A percentile compares a stretch with the other conserved stretches of the same genome.
Evolutionary conservation across 495 filamentous ascomycete species (phyloP).

Genomic region (Podospora bellae-mahoneyi): DNA sequence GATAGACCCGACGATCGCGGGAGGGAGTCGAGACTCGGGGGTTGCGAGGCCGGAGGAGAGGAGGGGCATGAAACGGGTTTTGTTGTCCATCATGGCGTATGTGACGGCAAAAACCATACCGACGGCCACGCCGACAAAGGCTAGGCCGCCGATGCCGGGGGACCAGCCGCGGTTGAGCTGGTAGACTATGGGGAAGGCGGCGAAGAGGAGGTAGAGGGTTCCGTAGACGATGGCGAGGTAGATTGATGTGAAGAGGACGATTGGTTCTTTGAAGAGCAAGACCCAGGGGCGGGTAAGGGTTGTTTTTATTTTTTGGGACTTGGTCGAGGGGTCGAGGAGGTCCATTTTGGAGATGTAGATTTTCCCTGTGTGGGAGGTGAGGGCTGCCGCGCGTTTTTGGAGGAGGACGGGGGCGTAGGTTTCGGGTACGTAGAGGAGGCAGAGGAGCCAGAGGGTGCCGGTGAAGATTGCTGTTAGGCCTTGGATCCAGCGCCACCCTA

Average conservation of each 20-base stretch:
- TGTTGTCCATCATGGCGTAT: slow-evolving; percentile 66
- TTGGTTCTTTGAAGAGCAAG: slow-evolving; percentile 76
- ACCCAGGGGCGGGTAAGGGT: slow-evolving; percentile 66
- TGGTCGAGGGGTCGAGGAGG: slow-evolving; percentile 54
- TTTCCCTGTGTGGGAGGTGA: slow-evolving; percentile 68
- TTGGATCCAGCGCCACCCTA: slow-evolving; percentile 67
- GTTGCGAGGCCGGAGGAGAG: slow-evolving; percentile 44
- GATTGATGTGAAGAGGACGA: slow-evolving; percentile 72
- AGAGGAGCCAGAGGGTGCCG: slow-evolving; percentile 56
- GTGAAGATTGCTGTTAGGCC: slow-evolving; percentile 68
- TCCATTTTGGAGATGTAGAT: slow-evolving; percentile 52
- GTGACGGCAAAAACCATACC: slow-evolving; percentile 68
- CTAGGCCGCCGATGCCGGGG: slow-evolving; percentile 69
- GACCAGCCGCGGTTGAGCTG: slow-evolving; percentile 64
- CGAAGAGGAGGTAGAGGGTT: slow-evolving; percentile 86
- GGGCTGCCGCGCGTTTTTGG: slow-evolving; percentile 61
- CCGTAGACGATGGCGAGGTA: slow-evolving; percentile 78
- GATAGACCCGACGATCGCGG: slow-evolving; percentile 61
- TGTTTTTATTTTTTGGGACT: slow-evolving; percentile 44
- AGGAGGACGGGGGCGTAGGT: slow-evolving; percentile 75
- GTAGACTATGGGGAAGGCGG: slow-evolving; percentile 83
- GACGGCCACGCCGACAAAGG: slow-evolving; percentile 75
- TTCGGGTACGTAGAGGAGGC: slow-evolving; percentile 72
- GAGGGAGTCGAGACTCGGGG: slow-evolving; percentile 77
- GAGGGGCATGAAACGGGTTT: neutral